These are phyloP conservation scores for Hanseniaspora opuntiae DNA, from an alignment of 805 yeast genomes.

Conservation along the genomic window DNA sequence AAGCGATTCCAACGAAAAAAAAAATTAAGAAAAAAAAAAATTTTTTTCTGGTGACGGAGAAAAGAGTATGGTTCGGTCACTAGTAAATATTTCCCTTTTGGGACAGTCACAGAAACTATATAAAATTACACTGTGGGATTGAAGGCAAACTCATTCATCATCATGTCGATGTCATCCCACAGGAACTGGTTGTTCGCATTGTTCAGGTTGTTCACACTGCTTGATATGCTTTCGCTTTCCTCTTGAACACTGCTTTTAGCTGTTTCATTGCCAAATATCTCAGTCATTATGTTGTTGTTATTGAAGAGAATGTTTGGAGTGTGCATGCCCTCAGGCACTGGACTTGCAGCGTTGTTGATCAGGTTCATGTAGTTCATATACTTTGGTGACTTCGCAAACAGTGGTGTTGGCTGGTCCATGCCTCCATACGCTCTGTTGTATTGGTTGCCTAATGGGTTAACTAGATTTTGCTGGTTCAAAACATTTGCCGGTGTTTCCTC, in stretches of 20 bases:
- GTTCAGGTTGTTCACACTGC: neutral
- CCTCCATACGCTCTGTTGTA: neutral
- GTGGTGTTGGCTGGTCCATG: neutral
- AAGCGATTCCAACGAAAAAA: too few relatives aligned
- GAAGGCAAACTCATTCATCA: slow-evolving; percentile 87
- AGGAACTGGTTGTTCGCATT: slow-evolving; percentile 23
- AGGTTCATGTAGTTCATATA: slow-evolving; percentile 3
- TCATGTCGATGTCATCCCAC: slow-evolving; percentile 71
- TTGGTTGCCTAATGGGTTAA: neutral
- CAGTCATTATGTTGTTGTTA: neutral
- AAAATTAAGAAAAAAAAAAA: too few relatives aligned
- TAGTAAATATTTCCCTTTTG: neutral
- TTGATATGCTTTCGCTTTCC: slow-evolving; percentile 7
- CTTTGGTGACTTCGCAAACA: slow-evolving; percentile 9
- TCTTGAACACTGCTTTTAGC: neutral
- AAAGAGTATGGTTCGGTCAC: neutral
- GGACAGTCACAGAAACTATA: neutral
- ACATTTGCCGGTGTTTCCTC: slow-evolving; percentile 13
- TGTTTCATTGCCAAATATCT: neutral
- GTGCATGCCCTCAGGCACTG: neutral
- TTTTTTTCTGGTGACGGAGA: neutral
- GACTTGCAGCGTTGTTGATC: neutral
- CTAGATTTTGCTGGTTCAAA: neutral
- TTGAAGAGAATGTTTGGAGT: neutral
- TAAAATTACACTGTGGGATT: slow-evolving; percentile 36